Percentiles rank a stretch among this genome's conserved stretches.
These are phyloP conservation scores for Hordeum pubiflorum DNA, from an alignment of 202 grass and related monocot genomes.

Conservation along the genomic window DNA sequence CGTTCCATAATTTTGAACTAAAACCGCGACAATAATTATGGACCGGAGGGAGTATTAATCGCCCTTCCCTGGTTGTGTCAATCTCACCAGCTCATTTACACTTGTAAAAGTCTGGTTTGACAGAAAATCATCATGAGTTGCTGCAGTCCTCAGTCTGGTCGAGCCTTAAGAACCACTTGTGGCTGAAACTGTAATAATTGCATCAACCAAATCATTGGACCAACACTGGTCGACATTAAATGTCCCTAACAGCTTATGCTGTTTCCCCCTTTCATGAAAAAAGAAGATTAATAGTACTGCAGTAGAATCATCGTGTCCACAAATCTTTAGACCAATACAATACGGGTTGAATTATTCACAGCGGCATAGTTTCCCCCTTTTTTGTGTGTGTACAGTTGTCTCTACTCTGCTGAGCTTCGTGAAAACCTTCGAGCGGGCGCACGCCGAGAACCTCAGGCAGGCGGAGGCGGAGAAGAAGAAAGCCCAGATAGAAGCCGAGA, in stretches of 20 bases:
- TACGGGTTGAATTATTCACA: background rate
- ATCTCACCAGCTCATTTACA: background rate
- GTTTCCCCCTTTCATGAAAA: background rate
- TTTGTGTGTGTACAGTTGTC: slow-evolving; percentile 45
- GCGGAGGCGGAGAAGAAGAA: slow-evolving; percentile 67
- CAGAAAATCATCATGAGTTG: background rate
- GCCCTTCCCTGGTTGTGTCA: background rate
- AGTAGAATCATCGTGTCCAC: background rate
- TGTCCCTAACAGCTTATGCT: background rate
- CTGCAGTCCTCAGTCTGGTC: background rate
- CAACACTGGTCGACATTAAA: background rate
- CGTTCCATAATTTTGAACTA: too few species aligned
- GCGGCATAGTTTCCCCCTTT: background rate
- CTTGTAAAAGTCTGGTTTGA: background rate
- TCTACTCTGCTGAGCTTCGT: slow-evolving; percentile 69
- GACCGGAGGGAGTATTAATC: background rate
- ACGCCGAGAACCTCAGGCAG: slow-evolving; percentile 59
- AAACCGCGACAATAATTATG: too few species aligned
- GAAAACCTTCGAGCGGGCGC: slow-evolving; percentile 60
- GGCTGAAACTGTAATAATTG: background rate
- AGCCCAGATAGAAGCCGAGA: slow-evolving; percentile 49
- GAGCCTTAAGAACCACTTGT: background rate
- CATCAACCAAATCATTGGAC: background rate
- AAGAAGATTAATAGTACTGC: too few species aligned
- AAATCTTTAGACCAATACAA: background rate